These are phyloP conservation scores for Ogataea ganodermae DNA, from an alignment of 805 yeast species.

Conservation along the genomic window DNA sequence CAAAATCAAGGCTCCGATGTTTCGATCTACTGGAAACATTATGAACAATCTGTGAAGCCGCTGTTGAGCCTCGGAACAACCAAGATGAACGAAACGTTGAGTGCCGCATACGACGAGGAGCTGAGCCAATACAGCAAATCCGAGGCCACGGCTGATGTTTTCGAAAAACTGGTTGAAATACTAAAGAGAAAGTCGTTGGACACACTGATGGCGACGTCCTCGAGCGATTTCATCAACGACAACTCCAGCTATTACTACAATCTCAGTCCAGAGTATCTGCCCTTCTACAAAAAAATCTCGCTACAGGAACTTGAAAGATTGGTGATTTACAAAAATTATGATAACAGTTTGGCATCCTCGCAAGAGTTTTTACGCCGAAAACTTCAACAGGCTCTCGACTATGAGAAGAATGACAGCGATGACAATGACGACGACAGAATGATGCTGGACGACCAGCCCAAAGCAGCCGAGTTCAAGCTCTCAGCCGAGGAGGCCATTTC, in stretches of 20 bases:
- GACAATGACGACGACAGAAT: slow-evolving; percentile 22
- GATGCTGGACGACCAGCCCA: slow-evolving; percentile 14
- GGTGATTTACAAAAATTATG: slow-evolving; percentile 24
- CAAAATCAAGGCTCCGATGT: slow-evolving; percentile 10
- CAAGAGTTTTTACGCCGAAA: slow-evolving; percentile 21
- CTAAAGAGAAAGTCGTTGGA: slow-evolving; percentile 16
- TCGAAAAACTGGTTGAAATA: slow-evolving; percentile 14
- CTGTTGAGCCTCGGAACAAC: not conserved
- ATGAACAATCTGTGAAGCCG: slow-evolving; percentile 10
- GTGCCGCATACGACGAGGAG: slow-evolving; percentile 13
- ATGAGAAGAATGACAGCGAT: slow-evolving; percentile 22
- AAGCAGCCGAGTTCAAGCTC: slow-evolving; percentile 4
- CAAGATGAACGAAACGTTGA: slow-evolving; percentile 5
- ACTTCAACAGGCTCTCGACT: slow-evolving; percentile 24
- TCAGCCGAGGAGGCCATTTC: slow-evolving; percentile 24
- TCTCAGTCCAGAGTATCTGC: slow-evolving; percentile 21
- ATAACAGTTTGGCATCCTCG: slow-evolving; percentile 16
- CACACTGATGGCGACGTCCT: slow-evolving; percentile 20
- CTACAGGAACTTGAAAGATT: slow-evolving; percentile 22
- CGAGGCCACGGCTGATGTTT: slow-evolving; percentile 10
- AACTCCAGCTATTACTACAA: slow-evolving; percentile 22
- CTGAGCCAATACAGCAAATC: slow-evolving; percentile 7
- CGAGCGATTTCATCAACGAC: slow-evolving; percentile 25
- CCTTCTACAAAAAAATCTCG: slow-evolving; percentile 14
- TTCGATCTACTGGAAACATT: slow-evolving; percentile 9